Conservation (phyloP, 2,329 filamentous ascomycete genomes). For the Fusarium sp. region DNA sequence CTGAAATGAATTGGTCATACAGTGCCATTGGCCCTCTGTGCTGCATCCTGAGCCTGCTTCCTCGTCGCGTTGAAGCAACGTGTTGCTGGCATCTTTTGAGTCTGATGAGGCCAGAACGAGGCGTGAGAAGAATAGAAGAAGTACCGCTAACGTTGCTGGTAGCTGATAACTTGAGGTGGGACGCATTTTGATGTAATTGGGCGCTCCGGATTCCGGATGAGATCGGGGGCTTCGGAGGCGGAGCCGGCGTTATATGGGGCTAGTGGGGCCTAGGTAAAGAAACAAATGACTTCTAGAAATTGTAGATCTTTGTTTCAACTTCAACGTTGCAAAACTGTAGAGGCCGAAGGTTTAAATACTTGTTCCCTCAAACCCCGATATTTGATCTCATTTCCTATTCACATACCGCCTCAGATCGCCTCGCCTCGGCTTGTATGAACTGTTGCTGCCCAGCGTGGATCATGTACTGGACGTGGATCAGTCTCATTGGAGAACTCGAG, state of each 20-base stretch:
- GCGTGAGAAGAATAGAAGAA: constrained; percentile 15
- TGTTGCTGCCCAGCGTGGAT: constrained; percentile 44
- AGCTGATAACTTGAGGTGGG: background rate
- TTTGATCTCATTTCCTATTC: background rate
- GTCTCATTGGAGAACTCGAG: constrained; percentile 41
- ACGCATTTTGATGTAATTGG: constrained; percentile 21
- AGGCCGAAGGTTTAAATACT: background rate
- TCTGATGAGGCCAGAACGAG: constrained; percentile 14
- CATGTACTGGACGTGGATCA: constrained; percentile 41
- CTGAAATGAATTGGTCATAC: constrained; percentile 60
- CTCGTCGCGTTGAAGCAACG: constrained; percentile 39
- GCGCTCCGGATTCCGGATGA: background rate
- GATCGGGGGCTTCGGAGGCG: constrained; percentile 18
- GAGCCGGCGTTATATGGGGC: constrained; percentile 30
- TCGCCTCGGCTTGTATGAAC: constrained; percentile 25
- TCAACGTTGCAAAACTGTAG: background rate
- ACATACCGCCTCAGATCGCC: constrained; percentile 26
- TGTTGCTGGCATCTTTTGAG: background rate
- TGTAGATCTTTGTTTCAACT: background rate
- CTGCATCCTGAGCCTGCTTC: constrained; percentile 52
- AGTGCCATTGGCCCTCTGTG: constrained; percentile 64
- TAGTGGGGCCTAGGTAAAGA: background rate
- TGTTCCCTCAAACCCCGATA: background rate
- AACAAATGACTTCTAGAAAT: background rate
- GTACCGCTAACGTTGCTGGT: background rate